These are phyloP conservation scores for Triticum timopheevii DNA, from an alignment of 176 grass and related monocot genomes.

Conservation along the genomic window DNA sequence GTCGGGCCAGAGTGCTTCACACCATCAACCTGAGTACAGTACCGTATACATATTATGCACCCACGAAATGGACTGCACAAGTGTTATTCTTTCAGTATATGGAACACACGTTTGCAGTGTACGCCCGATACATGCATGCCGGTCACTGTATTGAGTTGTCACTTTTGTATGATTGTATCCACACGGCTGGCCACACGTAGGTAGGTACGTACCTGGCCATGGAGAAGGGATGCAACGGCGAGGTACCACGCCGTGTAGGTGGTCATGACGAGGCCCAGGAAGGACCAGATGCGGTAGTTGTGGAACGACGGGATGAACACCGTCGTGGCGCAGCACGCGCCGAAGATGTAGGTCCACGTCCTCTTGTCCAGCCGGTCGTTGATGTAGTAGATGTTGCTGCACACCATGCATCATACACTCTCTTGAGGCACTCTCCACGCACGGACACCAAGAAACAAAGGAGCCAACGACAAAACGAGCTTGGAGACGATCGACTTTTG, in stretches of 20 bases:
- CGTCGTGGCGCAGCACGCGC: slow-evolving; percentile 95
- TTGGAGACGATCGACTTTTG: background rate
- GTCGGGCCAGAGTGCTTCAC: slow-evolving; percentile 92
- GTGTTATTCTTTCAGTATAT: background rate
- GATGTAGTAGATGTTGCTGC: slow-evolving; percentile 99
- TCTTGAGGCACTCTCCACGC: too few species aligned
- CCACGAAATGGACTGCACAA: background rate
- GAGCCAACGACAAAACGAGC: background rate
- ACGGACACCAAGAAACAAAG: background rate
- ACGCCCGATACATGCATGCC: too few species aligned
- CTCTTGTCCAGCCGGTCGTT: slow-evolving; percentile 98
- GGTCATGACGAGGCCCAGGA: slow-evolving; percentile 96
- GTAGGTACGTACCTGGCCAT: slow-evolving; percentile 70
- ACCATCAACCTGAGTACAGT: slow-evolving; percentile 67
- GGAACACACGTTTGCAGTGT: too few species aligned
- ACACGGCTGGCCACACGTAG: background rate
- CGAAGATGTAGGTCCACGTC: slow-evolving; percentile 99
- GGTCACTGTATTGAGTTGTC: too few species aligned
- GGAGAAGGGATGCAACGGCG: slow-evolving; percentile 82
- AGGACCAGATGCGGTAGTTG: slow-evolving; percentile 99
- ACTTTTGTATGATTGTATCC: too few species aligned
- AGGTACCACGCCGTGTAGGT: slow-evolving; percentile 99
- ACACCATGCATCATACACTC: background rate
- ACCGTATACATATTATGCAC: background rate
- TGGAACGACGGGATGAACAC: slow-evolving; percentile 99